phyloP scores from a whole-genome alignment of 164 flowering plant species.

The Berberis vulgaris region DNA sequence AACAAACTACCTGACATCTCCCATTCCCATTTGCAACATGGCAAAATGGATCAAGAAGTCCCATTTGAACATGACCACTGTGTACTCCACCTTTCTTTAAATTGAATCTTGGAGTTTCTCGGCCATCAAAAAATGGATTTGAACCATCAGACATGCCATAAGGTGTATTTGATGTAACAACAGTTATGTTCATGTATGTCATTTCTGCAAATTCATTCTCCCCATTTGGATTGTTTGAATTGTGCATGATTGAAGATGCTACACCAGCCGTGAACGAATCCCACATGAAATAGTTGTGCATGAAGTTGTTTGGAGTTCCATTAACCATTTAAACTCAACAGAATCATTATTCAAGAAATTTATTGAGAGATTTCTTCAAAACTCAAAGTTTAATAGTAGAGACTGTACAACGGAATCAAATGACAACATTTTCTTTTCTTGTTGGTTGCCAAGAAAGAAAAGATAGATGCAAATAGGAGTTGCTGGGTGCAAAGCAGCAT shows the following conservation, averaged over 20 bases:
- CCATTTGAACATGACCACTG: conserved; percentile 83
- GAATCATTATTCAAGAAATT: too few relatives aligned
- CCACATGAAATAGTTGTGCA: conserved; percentile 96
- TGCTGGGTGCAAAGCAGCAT: too few relatives aligned
- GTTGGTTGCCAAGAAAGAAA: too few relatives aligned
- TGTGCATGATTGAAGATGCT: conserved; percentile 76
- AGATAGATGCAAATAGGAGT: too few relatives aligned
- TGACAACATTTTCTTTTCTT: too few relatives aligned
- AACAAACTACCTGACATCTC: conserved; percentile 55
- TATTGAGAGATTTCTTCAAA: too few relatives aligned
- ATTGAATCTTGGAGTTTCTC: conserved; percentile 45
- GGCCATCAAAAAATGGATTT: conserved; percentile 72
- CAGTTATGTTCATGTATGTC: conserved; percentile 83
- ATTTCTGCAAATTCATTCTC: conserved; percentile 87
- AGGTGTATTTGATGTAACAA: conserved; percentile 77
- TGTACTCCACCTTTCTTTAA: conserved; percentile 64
- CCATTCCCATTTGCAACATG: conserved; percentile 53
- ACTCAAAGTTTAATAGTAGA: too few relatives aligned
- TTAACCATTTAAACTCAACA: neutral
- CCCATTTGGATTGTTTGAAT: conserved; percentile 30
- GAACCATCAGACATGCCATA: conserved; percentile 84
- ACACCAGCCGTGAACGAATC: conserved; percentile 85
- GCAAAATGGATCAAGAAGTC: conserved; percentile 80
- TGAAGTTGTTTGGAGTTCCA: neutral
- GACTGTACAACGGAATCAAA: too few relatives aligned